Base-by-base conservation (phyloP, 83 land plant species). In the Thuja plicata region DNA sequence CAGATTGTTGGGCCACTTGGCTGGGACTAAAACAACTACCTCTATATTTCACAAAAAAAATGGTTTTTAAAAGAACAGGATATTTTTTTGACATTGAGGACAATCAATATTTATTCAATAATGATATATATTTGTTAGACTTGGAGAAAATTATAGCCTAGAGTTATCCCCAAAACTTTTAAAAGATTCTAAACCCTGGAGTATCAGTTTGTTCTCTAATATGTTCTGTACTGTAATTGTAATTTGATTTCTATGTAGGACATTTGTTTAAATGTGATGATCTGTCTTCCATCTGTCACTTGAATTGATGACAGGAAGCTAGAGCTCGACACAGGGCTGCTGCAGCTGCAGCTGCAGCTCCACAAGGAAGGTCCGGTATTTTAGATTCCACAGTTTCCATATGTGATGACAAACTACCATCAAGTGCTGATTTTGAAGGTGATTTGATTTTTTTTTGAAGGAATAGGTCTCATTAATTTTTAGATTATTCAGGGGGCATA, bases 381-480 rank as follows among this genome's bases (percentile, higher is more conserved):
- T 90, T 89, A 87, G 84, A 85, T 2, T 38, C 73, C 17, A 88
- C 89, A 85, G 79, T 83, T 73, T 88, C 92, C 10, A 74, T 81
- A 55, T 77, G 88, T 81, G 78, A 88, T 35, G 92, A 89, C 34
- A 93, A 94, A 30, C 50, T 86, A 21, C 94, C 96, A 40, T 93
- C 95, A 32, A 87, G 89, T 87, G 94, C 91, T 88, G 97, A 95
- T 60, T 97, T 97, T 94, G 96, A 93, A 92, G 97, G 98, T 96
- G 89, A 83, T 83, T 24, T 81, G 70, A 46, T 7, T n/a, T 24
- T 3, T 41, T 80, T 38, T 8, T 34, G 3, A 79, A 79, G 40
- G 27, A 4, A 41, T 81, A 16, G 6, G 54, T 27, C 8, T 87
- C 62, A 46, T 24, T 7, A 66, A 27, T 66, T 27, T 66, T 24